Conservation (phyloP, 148 eudicot genomes). For the Selenicereus undatus region DNA sequence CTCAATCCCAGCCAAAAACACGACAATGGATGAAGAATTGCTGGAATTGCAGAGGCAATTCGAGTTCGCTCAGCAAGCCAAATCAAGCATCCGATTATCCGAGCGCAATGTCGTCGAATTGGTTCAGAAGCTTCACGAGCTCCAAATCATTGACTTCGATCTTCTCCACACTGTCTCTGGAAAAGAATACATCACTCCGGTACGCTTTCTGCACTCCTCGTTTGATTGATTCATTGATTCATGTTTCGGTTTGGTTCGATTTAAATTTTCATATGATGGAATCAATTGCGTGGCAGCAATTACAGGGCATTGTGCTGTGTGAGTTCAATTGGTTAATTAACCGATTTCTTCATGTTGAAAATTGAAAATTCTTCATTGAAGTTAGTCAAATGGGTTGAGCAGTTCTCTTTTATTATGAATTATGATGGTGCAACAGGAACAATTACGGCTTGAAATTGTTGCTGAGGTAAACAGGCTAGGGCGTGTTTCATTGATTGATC, state of each 20-base stretch:
- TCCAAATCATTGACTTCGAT: conserved; percentile 88
- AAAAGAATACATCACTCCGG: conserved; percentile 96
- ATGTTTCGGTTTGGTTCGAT: background rate
- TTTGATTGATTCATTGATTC: background rate
- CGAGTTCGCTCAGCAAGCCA: conserved; percentile 84
- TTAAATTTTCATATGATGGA: background rate
- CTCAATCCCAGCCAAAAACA: background rate
- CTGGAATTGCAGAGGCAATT: conserved; percentile 83
- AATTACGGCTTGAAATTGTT: conserved; percentile 72
- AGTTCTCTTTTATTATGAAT: conserved; percentile 3
- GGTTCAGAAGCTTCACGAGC: conserved; percentile 85
- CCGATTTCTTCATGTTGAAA: background rate
- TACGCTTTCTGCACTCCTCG: conserved; percentile 13
- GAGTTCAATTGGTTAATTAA: background rate
- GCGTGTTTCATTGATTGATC: conserved; percentile 88
- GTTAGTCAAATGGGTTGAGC: background rate
- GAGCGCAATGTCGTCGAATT: conserved; percentile 97
- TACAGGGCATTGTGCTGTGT: background rate
- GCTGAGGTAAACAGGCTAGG: conserved; percentile 64
- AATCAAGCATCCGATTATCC: conserved; percentile 92
- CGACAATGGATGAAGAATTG: conserved; percentile 79
- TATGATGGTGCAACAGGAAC: conserved; percentile 47
- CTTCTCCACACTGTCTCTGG: conserved; percentile 94
- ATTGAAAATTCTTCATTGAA: background rate
- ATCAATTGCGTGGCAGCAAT: background rate